These are phyloP conservation scores for Diatrype stigma DNA, from an alignment of 2,329 filamentous ascomycete genomes.

Conservation along the genomic window DNA sequence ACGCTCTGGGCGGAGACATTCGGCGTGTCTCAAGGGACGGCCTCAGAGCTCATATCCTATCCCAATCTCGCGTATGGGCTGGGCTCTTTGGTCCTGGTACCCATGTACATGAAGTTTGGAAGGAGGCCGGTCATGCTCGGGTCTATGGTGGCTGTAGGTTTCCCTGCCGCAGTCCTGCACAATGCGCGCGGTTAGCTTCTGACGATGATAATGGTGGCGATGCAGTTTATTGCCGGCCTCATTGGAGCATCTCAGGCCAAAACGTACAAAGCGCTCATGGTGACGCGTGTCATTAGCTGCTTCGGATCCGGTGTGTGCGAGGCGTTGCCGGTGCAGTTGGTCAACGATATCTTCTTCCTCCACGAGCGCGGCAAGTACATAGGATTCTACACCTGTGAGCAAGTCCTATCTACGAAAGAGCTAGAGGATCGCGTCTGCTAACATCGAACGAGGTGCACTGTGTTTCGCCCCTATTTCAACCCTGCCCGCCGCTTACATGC, in stretches of 20 bases:
- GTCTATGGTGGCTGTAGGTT: conserved; percentile 32
- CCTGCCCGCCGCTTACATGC: conserved; percentile 58
- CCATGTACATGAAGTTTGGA: conserved; percentile 49
- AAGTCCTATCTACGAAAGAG: no score
- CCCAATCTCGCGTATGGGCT: conserved; percentile 58
- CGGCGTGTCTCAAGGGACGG: conserved; percentile 42
- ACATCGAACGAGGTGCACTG: conserved; percentile 39
- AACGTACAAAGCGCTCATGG: conserved; percentile 34
- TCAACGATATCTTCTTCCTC: conserved; percentile 43
- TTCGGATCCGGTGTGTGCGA: conserved; percentile 41
- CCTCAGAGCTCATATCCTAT: conserved; percentile 55
- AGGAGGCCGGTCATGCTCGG: conserved; percentile 39
- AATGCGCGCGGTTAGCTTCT: no score
- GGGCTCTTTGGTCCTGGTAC: conserved; percentile 51
- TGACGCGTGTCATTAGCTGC: conserved; percentile 33
- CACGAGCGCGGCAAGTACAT: conserved; percentile 49
- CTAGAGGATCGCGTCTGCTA: not conserved
- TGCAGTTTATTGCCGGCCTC: conserved; percentile 36
- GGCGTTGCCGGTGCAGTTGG: conserved; percentile 41
- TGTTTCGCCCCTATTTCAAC: conserved; percentile 53
- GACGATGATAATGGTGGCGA: no score
- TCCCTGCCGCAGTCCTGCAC: no score
- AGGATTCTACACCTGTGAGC: conserved; percentile 52
- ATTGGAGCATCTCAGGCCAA: conserved; percentile 34
- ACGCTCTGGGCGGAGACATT: conserved; percentile 50